Base-by-base conservation (phyloP, 2,329 filamentous ascomycete genomes). In the Epichloe typhina region DNA sequence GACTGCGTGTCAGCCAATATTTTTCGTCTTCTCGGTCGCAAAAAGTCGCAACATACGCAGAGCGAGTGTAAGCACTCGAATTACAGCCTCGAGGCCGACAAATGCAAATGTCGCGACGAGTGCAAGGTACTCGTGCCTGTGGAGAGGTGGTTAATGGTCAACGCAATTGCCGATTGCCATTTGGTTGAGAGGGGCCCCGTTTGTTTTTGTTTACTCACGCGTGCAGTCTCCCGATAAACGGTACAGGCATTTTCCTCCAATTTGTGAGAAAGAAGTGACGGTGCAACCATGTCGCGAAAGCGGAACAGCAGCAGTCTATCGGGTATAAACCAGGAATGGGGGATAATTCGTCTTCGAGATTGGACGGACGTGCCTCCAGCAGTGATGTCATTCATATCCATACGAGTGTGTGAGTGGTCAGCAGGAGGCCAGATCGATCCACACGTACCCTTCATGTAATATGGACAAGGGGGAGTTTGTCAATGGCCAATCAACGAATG, bases 11-110 rank as follows among this genome's bases (percentile, higher is more conserved):
- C 58, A 56, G 51, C 45, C 45, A 49, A 50, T 38, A 2, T 7
- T 26, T 54, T 17, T 55, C 5, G 52, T 13, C 50, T n/a, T 44
- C 41, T 40, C 35, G 31, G 21, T 49, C 47, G 38, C 50, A 49
- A 59, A 54, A 49, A 52, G 53, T 47, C 44, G 37, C 46, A 31
- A 71, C 84, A 65, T 71, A 90, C 86, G 93, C 41, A 98, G 77
- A 37, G 88, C 87, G 54, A 96, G 78, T 2, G 93, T 97, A 55
- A 95, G 79, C 52, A 95, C 73, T 59, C 91, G 83, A 60, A 95
- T 84, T 54, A 95, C 62, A 51, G 83, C 82, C 67, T 98, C 93
- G 57, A 95, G 75, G 45, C 81, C 76, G 52, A 97, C 83, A 38
- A 98, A 78, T 49, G 88, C 61, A 61, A 97, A 86, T 7, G 91